A percentile compares a stretch with the other conserved stretches of the same genome.
These are phyloP conservation scores for Malassezia vespertilionis DNA, from an alignment of 1,284 basidiomycete genomes.

Conservation along the genomic window DNA sequence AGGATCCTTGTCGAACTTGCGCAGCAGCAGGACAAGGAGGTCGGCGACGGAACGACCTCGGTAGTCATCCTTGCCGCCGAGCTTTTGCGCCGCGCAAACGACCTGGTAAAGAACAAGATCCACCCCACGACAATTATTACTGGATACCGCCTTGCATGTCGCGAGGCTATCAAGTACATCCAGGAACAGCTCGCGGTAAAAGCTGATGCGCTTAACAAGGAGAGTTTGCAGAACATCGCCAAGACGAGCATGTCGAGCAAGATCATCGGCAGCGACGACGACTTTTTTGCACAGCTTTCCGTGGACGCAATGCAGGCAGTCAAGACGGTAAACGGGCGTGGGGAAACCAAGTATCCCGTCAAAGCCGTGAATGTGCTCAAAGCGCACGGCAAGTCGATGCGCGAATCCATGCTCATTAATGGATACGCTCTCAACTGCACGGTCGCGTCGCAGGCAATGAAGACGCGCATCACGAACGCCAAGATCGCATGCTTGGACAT, in stretches of 20 bases:
- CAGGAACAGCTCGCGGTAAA: constrained; percentile 93
- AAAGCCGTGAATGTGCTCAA: constrained; percentile 99
- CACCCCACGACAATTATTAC: constrained; percentile 99
- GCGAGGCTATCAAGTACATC: constrained; percentile 95
- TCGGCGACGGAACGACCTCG: constrained; percentile 96
- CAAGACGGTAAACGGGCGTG: constrained; percentile 82
- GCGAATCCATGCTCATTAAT: constrained; percentile 87
- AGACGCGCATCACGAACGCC: constrained; percentile 78
- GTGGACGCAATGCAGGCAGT: constrained; percentile 98
- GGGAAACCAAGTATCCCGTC: constrained; percentile 97
- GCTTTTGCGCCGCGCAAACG: constrained; percentile 85
- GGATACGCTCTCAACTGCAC: constrained; percentile 99
- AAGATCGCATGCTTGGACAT: constrained; percentile 99
- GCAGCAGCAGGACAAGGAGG: constrained; percentile 98
- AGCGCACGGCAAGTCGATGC: constrained; percentile 88
- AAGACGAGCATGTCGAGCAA: constrained; percentile 99
- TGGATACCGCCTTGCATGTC: constrained; percentile 90
- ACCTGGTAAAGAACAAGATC: constrained; percentile 94
- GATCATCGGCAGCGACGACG: constrained; percentile 95
- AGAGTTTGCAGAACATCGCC: constrained; percentile 87
- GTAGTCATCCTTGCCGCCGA: constrained; percentile 97
- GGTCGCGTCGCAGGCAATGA: constrained; percentile 98
- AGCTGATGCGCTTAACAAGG: constrained; percentile 79
- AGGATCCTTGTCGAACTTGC: constrained; percentile 95
- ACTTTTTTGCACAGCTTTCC: constrained; percentile 93